Percentiles rank a stretch among this genome's conserved stretches.
These are phyloP conservation scores for Melanomma pulvis-pyrius DNA, from an alignment of 495 filamentous ascomycete species.

Conservation along the genomic window DNA sequence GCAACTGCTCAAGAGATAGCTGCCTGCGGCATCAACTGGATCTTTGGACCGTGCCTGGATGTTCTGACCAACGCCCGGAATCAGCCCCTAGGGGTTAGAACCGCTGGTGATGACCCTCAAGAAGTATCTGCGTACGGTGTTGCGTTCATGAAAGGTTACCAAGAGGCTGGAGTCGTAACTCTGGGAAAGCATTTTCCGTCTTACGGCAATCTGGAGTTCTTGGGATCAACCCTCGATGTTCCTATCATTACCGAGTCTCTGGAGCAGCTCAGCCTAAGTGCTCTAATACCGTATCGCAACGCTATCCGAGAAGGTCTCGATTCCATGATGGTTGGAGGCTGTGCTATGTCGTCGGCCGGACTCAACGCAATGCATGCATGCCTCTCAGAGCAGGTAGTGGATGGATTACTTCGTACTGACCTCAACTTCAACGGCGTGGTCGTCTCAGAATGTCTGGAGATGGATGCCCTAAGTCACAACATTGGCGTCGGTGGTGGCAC, in stretches of 20 bases:
- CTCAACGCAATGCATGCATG: conserved; percentile 93
- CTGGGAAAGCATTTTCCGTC: conserved; percentile 94
- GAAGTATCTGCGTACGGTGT: conserved; percentile 86
- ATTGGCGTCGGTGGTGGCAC: conserved; percentile 91
- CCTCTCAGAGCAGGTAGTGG: conserved; percentile 85
- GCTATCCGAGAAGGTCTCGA: conserved; percentile 81
- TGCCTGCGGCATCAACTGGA: conserved; percentile 87
- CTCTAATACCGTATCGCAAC: conserved; percentile 83
- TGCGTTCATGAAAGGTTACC: conserved; percentile 85
- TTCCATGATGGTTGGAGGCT: conserved; percentile 91
- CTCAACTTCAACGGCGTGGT: conserved; percentile 86
- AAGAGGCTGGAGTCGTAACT: conserved; percentile 79
- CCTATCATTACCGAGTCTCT: conserved; percentile 90
- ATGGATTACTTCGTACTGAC: conserved; percentile 78
- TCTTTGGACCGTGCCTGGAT: conserved; percentile 87
- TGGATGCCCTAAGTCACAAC: conserved; percentile 88
- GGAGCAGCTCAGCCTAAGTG: conserved; percentile 81
- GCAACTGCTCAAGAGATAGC: conserved; percentile 85
- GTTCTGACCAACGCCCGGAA: conserved; percentile 86
- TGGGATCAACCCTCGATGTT: conserved; percentile 82
- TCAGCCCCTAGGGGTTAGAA: conserved; percentile 82
- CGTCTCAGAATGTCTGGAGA: conserved; percentile 93
- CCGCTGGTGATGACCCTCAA: conserved; percentile 82
- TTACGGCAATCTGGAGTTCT: conserved; percentile 89
- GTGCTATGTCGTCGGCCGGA: conserved; percentile 80